phyloP scores from a whole-genome alignment of 23 red algal genomes.

The Gracilaria gracilis region DNA sequence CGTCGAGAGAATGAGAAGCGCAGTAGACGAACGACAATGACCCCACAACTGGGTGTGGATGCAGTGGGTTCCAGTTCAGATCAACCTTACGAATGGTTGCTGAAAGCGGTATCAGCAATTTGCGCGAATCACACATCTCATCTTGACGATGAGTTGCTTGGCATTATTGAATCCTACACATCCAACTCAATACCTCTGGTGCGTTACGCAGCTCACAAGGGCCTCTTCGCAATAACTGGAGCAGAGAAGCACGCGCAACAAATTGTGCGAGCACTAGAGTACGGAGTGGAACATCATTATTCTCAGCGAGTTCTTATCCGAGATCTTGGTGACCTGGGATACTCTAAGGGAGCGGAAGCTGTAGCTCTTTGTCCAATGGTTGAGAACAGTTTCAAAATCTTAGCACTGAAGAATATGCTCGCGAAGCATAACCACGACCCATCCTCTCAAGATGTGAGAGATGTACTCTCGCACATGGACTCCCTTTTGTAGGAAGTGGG shows the following conservation, averaged over 20 bases:
- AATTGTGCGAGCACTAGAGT: constrained; percentile 75
- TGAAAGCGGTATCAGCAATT: constrained; percentile 78
- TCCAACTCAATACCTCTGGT: constrained; percentile 71
- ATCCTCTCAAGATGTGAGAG: constrained; percentile 47
- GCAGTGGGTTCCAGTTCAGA: constrained; percentile 59
- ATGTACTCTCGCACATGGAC: constrained; percentile 79
- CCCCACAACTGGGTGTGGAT: constrained; percentile 89
- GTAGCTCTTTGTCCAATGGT: constrained; percentile 95
- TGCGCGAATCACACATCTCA: constrained; percentile 4
- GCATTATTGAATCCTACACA: constrained; percentile 50
- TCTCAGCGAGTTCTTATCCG: constrained; percentile 95
- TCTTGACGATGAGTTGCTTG: constrained; percentile 10
- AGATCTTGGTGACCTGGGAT: constrained; percentile 93
- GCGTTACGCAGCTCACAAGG: constrained; percentile 93
- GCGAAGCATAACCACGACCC: constrained; percentile 63
- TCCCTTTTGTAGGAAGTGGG: constrained; percentile 49
- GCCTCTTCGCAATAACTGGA: constrained; percentile 78
- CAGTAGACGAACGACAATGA: constrained; percentile 85
- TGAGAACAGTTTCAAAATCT: constrained; percentile 97
- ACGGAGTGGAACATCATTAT: constrained; percentile 96
- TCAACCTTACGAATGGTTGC: constrained; percentile 94
- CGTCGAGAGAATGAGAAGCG: constrained; percentile 75
- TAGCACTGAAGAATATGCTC: constrained; percentile 88
- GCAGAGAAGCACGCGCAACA: constrained; percentile 53
- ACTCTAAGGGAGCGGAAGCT: constrained; percentile 71